Conservation (phyloP, 192 early-diverging fungal genomes). For the Coemansia sp. region DNA sequence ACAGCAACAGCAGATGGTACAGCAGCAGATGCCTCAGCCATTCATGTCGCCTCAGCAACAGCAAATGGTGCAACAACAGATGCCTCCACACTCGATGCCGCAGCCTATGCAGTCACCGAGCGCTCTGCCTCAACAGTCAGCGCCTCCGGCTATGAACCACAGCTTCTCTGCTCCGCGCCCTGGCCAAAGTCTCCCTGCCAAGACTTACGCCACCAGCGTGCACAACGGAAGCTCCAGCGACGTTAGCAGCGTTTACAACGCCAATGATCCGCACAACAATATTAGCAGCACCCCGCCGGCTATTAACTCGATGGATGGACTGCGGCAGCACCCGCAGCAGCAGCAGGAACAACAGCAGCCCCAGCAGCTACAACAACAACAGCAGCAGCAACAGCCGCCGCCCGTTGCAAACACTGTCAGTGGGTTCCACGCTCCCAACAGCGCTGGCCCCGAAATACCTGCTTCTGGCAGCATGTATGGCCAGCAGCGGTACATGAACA, state of each 20-base stretch:
- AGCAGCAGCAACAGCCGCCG: conserved; percentile 3
- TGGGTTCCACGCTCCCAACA: background rate
- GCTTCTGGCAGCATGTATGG: background rate
- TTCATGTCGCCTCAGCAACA: conserved; percentile 1
- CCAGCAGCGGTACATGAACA: conserved; percentile 6
- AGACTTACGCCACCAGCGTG: background rate
- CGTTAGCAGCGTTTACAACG: conserved; percentile 6
- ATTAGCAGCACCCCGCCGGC: conserved; percentile 7
- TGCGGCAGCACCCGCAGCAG: background rate
- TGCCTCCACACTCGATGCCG: background rate
- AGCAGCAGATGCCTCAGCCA: background rate
- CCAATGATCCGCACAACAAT: background rate
- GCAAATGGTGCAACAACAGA: background rate
- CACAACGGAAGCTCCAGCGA: background rate
- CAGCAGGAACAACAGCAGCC: conserved; percentile 3
- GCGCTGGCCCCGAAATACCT: conserved; percentile 2
- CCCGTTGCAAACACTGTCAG: background rate
- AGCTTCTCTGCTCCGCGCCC: background rate
- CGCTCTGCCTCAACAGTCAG: background rate
- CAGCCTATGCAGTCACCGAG: conserved; percentile 6
- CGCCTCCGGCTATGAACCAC: background rate
- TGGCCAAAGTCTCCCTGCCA: background rate
- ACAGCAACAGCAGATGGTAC: background rate
- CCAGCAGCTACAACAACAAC: background rate
- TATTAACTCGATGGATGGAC: background rate